Conservation (phyloP, 2,329 filamentous ascomycete genomes). For the Whalleya microplaca region DNA sequence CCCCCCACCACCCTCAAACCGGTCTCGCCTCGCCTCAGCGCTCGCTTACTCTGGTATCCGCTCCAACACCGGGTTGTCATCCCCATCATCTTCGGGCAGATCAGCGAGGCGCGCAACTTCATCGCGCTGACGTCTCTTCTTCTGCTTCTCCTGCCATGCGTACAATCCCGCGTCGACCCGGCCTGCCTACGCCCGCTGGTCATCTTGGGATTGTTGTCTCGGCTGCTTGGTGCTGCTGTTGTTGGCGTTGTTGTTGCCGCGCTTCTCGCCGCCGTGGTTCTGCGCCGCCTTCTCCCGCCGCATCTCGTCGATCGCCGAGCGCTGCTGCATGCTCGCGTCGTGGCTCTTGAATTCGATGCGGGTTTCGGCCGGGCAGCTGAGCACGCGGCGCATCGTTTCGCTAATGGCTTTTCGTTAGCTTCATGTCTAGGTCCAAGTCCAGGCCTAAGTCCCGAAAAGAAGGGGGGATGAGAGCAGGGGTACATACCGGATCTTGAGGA, state of each 20-base stretch:
- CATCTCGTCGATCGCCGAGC: constrained; percentile 86
- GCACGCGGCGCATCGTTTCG: constrained; percentile 90
- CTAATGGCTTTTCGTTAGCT: constrained; percentile 49
- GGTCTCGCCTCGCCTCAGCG: too few relatives aligned
- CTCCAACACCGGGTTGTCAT: too few relatives aligned
- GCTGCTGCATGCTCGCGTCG: constrained; percentile 92
- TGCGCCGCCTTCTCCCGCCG: constrained; percentile 78
- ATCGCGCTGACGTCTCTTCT: not conserved
- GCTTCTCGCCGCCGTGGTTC: constrained; percentile 40
- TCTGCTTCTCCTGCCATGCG: not conserved
- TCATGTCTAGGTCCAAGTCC: too few relatives aligned
- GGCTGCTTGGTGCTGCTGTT: too few relatives aligned
- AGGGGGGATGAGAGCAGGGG: not conserved
- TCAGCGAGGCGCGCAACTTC: not conserved
- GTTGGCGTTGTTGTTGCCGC: too few relatives aligned
- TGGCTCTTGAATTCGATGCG: constrained; percentile 95
- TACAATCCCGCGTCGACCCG: not conserved
- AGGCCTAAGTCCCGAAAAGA: not conserved
- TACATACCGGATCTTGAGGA: constrained; percentile 91
- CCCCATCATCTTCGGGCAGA: too few relatives aligned
- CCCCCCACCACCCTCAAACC: too few relatives aligned
- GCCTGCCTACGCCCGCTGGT: constrained; percentile 33
- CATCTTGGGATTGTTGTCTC: constrained; percentile 37
- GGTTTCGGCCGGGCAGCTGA: constrained; percentile 85
- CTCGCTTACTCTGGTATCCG: too few relatives aligned